Evolutionary conservation across 139 green algal species (phyloP).

Genomic region (Edaphochlamys debaryana): DNA sequence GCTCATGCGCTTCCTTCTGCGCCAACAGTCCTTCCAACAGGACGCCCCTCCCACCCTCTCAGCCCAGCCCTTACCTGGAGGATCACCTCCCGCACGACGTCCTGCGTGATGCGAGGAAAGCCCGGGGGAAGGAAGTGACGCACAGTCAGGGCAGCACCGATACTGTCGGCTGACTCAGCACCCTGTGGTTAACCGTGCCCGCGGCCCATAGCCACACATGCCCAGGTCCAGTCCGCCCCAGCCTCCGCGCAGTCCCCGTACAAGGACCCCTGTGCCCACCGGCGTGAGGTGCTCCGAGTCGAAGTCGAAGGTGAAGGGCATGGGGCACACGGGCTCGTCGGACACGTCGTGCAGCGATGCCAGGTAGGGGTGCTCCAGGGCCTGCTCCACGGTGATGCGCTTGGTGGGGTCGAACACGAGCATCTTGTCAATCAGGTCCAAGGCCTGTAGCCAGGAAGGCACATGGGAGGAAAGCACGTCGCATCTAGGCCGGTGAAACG

Average conservation of each 20-base stretch:
- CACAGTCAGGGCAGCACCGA: neutral
- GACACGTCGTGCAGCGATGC: slow-evolving; percentile 80
- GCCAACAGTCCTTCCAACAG: too few relatives aligned
- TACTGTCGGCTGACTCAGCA: too few relatives aligned
- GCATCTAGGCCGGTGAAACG: too few relatives aligned
- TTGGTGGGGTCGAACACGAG: slow-evolving; percentile 89
- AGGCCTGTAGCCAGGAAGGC: slow-evolving; percentile 48
- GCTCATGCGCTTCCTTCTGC: too few relatives aligned
- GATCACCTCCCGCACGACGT: slow-evolving; percentile 37
- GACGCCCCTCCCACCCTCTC: too few relatives aligned
- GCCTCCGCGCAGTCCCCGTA: too few relatives aligned
- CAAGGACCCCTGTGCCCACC: neutral
- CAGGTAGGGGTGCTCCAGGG: slow-evolving; percentile 90
- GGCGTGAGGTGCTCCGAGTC: slow-evolving; percentile 45
- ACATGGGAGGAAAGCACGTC: too few relatives aligned
- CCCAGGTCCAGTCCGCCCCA: too few relatives aligned
- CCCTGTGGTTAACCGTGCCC: too few relatives aligned
- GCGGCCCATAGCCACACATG: too few relatives aligned
- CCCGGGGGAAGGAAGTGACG: too few relatives aligned
- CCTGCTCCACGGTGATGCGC: slow-evolving; percentile 84
- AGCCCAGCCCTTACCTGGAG: slow-evolving; percentile 33
- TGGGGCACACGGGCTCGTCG: slow-evolving; percentile 72
- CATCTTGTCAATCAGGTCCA: slow-evolving; percentile 88
- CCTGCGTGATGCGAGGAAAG: too few relatives aligned
- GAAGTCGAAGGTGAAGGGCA: slow-evolving; percentile 65